Evolutionary conservation across 805 yeast genomes (phyloP).

Genomic region (Wickerhamiella dianesei): DNA sequence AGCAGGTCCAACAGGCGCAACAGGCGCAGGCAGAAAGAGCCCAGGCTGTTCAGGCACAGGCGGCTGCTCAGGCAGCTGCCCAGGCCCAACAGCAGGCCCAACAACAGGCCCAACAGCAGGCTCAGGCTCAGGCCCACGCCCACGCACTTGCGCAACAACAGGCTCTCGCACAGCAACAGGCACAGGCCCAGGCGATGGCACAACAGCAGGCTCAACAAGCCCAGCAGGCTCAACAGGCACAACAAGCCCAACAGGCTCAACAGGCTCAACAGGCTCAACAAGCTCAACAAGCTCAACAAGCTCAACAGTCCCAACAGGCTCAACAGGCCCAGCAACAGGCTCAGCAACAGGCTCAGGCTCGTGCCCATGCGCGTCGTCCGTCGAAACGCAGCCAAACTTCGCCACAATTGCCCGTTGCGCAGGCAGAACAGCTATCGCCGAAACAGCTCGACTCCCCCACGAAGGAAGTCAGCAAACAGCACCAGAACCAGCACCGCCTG

Average conservation of each 20-base stretch:
- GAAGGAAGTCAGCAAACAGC: slow-evolving; percentile 10
- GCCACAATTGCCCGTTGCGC: neutral
- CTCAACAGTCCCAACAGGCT: neutral
- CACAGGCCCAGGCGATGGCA: slow-evolving; percentile 1
- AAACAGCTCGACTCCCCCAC: neutral
- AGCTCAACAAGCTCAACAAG: neutral
- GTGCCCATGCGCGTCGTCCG: neutral
- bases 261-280: slow-evolving; percentile 1
- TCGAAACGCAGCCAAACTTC: neutral
- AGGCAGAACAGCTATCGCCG: neutral
- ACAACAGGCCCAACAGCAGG: neutral
- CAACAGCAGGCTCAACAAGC: slow-evolving; percentile 2
- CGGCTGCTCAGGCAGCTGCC: too few relatives aligned
- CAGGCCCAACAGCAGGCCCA: neutral
- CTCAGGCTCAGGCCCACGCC: neutral
- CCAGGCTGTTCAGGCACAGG: too few relatives aligned
- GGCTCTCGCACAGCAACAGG: neutral
- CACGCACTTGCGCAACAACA: neutral
- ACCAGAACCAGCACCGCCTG: slow-evolving; percentile 15
- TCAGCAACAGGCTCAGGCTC: neutral
- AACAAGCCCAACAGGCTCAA: neutral
- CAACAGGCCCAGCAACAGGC: neutral
- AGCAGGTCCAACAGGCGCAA: too few relatives aligned
- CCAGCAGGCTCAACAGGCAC: neutral
- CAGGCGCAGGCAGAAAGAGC: too few relatives aligned